Evolutionary conservation across 2,329 filamentous ascomycete species (phyloP), one percentile per base, ranked within the genome.

Genomic region (Aspergillus uvarum): DNA sequence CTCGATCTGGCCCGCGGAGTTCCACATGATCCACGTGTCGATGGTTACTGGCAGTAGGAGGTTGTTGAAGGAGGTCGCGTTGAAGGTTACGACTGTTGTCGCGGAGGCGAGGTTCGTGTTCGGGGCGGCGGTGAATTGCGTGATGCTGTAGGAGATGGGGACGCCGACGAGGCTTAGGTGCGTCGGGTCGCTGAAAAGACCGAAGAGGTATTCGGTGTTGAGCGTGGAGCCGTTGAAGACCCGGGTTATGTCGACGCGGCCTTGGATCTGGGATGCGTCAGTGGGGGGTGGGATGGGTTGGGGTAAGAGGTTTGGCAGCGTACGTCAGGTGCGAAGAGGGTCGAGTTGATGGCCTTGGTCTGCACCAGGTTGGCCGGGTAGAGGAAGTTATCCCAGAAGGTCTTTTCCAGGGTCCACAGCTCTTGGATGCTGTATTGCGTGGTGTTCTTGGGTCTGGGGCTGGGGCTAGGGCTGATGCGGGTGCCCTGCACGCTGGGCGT

Each of bases 1-100:
- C 0, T 35, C 29, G 16, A 72, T 69, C 19, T 69, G 69, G 6
- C 68, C 64, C 0, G 67, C 60, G 0, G 42, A 1, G 31, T 69
- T 63, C 53, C 60, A 71, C 10, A 65, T 56, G 11, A 71, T 66
- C 70, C 68, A 72, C 0, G 67, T 68, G 54, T 72, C 69, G 26
- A 71, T 69, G 1, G 68, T 70, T 4, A 70, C 59, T 0, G 68
- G 67, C 8, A 69, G 21, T 0, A 63, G n/a, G 3, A 68, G 48
- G 8, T 64, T 65, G 4, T 14, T 14, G 22, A 70, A 71, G 0
- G 59, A 67, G 2, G 66, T 69, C 8, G 62, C 60, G 50, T 70
- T 71, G 60, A 70, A 69, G 0, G 65, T 68, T 11, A 69, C 63
- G 1, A 71, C 61, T 0, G 68, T 68, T 14, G 66, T 68, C 1